A percentile compares a stretch with the other conserved stretches of the same genome.
Evolutionary conservation across 2,329 filamentous ascomycete genomes (phyloP).

Genomic region (Aspergillus caelatus): DNA sequence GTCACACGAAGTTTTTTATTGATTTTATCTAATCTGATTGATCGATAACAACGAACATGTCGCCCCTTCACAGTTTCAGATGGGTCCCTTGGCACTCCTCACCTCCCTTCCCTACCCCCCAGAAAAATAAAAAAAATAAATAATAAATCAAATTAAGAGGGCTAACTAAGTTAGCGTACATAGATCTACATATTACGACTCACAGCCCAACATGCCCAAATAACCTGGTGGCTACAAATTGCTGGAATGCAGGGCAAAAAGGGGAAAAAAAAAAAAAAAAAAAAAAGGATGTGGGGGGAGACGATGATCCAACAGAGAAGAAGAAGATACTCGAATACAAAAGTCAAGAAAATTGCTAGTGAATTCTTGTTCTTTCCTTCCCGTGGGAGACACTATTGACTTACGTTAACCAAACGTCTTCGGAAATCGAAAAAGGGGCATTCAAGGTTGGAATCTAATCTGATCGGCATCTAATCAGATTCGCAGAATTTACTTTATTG

Average conservation of each 20-base stretch:
- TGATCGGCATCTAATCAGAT: slow-evolving; percentile 26
- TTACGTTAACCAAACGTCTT: not conserved
- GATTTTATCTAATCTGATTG: slow-evolving; percentile 22
- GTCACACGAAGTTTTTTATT: not conserved
- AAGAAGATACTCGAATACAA: too few species aligned
- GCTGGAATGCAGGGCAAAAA: not conserved
- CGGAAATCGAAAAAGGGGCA: not conserved
- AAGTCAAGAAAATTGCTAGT: not conserved
- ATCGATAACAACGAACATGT: slow-evolving; percentile 10
- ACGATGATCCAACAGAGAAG: not conserved
- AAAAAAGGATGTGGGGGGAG: not conserved
- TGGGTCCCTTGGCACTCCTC: not conserved
- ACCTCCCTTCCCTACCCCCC: not conserved
- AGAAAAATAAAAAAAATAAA: too few species aligned
- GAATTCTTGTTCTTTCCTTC: not conserved
- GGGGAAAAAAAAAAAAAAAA: not conserved
- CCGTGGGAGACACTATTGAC: not conserved
- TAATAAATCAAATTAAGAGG: not conserved
- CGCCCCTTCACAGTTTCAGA: not conserved
- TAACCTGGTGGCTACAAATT: not conserved
- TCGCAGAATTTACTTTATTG: slow-evolving; percentile 3
- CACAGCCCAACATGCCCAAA: not conserved
- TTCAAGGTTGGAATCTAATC: slow-evolving; percentile 17
- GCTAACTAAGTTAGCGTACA: not conserved
- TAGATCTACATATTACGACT: not conserved